Evolutionary conservation across 768 basidiomycete genomes (phyloP).

Genomic region (Boletus barrowsii): DNA sequence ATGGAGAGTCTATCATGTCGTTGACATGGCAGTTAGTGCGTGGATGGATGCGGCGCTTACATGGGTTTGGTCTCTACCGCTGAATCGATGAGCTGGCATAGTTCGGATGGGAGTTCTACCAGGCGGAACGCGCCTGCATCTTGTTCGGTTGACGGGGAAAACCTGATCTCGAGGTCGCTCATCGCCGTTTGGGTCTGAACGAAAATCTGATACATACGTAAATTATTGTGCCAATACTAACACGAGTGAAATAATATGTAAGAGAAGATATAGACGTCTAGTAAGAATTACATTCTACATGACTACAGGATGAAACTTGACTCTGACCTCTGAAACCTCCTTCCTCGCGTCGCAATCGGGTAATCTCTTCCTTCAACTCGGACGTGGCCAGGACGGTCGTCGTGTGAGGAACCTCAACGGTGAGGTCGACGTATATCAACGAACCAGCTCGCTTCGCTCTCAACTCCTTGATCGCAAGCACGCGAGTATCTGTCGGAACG

Average conservation of each 20-base stretch:
- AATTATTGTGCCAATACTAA: too few relatives aligned
- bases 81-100: constrained; percentile 60
- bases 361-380: constrained; percentile 61
- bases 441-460: constrained; percentile 80
- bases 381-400: constrained; percentile 59
- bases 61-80: constrained; percentile 36
- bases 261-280: too few relatives aligned
- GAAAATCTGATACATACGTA: too few relatives aligned
- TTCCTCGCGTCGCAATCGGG: constrained; percentile 46
- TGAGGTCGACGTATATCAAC: constrained; percentile 78
- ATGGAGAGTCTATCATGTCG: constrained; percentile 54
- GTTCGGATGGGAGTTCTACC: constrained; percentile 69
- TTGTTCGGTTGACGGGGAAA: constrained; percentile 45
- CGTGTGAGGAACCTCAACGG: constrained; percentile 60
- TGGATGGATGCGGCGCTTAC: constrained; percentile 5
- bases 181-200: constrained; percentile 8
- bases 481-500: constrained; percentile 8
- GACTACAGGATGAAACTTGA: constrained; percentile 52
- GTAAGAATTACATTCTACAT: neutral
- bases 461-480: constrained; percentile 51
- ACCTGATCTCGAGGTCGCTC: constrained; percentile 41
- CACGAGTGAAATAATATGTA: too few relatives aligned
- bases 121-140: constrained; percentile 63
- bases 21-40: neutral
- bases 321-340: constrained; percentile 70